These are phyloP conservation scores for Trametes cinnabarina DNA, from an alignment of 768 basidiomycete genomes.

Conservation along the genomic window DNA sequence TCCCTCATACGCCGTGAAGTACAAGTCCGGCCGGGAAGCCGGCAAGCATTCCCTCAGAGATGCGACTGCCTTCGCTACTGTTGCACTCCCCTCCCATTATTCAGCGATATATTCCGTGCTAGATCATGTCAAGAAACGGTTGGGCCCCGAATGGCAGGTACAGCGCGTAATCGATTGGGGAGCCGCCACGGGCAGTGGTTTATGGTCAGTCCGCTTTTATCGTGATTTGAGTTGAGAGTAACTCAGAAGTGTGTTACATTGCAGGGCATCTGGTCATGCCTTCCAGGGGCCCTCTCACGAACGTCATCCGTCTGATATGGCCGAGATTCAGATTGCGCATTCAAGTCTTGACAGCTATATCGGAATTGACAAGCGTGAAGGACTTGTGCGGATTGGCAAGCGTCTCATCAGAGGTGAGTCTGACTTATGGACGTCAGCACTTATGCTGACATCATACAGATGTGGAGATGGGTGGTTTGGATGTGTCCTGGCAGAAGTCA, in stretches of 20 bases:
- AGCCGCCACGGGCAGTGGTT: slow-evolving; percentile 73
- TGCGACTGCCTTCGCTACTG: slow-evolving; percentile 80
- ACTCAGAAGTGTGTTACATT: background rate
- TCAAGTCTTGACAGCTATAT: slow-evolving; percentile 62
- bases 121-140: slow-evolving; percentile 57
- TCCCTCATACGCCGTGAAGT: slow-evolving; percentile 51
- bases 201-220: slow-evolving; percentile 54
- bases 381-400: slow-evolving; percentile 64
- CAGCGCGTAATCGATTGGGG: slow-evolving; percentile 81
- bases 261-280: slow-evolving; percentile 64
- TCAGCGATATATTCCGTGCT: slow-evolving; percentile 77
- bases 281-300: slow-evolving; percentile 46
- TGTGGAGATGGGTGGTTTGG: slow-evolving; percentile 44
- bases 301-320: slow-evolving; percentile 15
- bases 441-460: slow-evolving; percentile 35
- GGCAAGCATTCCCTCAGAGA: slow-evolving; percentile 63
- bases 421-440: background rate
- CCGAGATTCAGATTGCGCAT: slow-evolving; percentile 41
- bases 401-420: slow-evolving; percentile 55
- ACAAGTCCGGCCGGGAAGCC: slow-evolving; percentile 59
- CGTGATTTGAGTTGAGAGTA: slow-evolving; percentile 11
- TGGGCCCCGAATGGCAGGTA: slow-evolving; percentile 61
- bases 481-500: slow-evolving; percentile 53
- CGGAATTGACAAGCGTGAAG: slow-evolving; percentile 76
- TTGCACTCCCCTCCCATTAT: slow-evolving; percentile 85